phyloP scores from a whole-genome alignment of 148 eudicot species.

The Fagopyrum tataricum region DNA sequence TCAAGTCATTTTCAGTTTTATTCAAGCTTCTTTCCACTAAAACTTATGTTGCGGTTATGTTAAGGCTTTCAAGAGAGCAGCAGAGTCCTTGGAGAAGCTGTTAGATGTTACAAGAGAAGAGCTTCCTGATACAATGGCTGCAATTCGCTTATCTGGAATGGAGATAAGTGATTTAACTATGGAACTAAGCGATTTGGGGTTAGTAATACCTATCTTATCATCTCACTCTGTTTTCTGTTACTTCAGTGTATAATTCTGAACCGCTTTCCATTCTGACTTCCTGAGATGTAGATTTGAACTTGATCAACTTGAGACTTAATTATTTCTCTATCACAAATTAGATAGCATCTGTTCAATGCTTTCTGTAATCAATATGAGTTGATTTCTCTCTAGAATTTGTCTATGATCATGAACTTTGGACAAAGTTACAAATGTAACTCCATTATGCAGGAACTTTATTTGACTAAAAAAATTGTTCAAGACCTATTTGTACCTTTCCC shows the following conservation, averaged over 20 bases:
- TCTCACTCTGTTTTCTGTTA: neutral
- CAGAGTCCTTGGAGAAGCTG: slow-evolving; percentile 78
- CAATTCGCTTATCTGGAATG: slow-evolving; percentile 90
- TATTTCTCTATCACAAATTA: neutral
- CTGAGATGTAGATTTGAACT: neutral
- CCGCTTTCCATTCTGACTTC: neutral
- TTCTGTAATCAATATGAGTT: neutral
- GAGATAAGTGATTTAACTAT: slow-evolving; percentile 91
- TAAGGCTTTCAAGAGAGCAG: slow-evolving; percentile 84
- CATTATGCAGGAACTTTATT: too few relatives aligned
- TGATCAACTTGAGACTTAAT: neutral
- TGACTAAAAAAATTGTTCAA: too few relatives aligned
- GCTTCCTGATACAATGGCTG: slow-evolving; percentile 92
- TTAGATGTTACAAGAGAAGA: slow-evolving; percentile 83
- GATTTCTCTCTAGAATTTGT: neutral
- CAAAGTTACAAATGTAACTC: too few relatives aligned
- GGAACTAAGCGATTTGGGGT: slow-evolving; percentile 97
- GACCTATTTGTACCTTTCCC: too few relatives aligned
- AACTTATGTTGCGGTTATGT: neutral
- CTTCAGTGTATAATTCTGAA: neutral
- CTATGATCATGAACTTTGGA: too few relatives aligned
- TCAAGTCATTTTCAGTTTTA: neutral
- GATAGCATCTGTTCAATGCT: neutral
- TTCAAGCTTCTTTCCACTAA: neutral
- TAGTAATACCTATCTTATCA: slow-evolving; percentile 13